Conservation (phyloP, 2,329 filamentous ascomycete genomes). For the Fusarium odoratissimum region DNA sequence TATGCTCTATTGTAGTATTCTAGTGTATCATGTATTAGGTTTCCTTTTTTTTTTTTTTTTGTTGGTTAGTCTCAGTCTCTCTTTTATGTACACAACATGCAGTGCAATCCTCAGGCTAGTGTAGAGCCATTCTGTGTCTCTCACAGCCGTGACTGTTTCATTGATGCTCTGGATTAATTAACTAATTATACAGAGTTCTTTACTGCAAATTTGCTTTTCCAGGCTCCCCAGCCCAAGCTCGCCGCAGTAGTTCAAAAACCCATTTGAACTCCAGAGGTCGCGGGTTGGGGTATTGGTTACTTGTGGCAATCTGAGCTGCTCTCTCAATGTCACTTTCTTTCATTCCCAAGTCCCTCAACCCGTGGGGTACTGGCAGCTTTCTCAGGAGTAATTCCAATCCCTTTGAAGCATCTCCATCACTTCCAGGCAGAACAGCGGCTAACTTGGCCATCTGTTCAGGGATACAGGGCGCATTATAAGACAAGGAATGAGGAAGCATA, state of each 20-base stretch:
- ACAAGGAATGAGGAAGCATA: not conserved
- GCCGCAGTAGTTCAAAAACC: not conserved
- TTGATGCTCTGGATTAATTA: no score
- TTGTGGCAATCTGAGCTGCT: not conserved
- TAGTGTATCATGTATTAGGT: accelerated
- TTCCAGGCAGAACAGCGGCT: not conserved
- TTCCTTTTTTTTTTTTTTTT: not conserved
- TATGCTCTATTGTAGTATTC: not conserved
- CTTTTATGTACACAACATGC: not conserved
- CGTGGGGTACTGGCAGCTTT: accelerated
- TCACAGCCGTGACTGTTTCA: no score
- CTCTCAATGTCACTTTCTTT: not conserved
- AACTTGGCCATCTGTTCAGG: not conserved
- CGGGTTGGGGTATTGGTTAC: not conserved
- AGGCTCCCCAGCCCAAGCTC: not conserved
- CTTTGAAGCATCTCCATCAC: not conserved
- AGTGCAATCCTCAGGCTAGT: no score
- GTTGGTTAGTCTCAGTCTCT: not conserved
- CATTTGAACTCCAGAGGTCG: not conserved
- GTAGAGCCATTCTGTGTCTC: no score
- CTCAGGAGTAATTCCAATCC: accelerated
- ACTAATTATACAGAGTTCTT: accelerated
- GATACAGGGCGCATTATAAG: not conserved
- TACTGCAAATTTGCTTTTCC: not conserved
- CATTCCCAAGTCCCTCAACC: not conserved